Base-by-base conservation (phyloP, 1,284 basidiomycete species). In the Peniophora sp. region DNA sequence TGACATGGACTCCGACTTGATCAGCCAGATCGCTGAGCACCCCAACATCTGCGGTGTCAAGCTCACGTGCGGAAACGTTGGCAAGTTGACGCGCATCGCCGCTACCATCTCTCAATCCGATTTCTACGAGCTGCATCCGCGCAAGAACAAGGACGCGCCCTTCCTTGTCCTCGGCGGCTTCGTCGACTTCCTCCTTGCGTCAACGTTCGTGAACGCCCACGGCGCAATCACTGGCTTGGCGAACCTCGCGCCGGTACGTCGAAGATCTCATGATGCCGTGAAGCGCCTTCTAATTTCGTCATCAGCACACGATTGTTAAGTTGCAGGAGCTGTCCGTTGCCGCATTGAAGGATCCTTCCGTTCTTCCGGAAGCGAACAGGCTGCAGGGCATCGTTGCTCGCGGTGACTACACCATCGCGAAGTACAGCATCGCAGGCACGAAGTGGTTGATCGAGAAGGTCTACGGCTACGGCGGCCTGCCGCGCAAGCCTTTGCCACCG, bases 21-120 rank as follows among this genome's bases (percentile, higher is more conserved):
- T 96, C 60, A 78, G 78, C 17, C 85, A 92, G 58, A 79, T 96
- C 48, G 90, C 90, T 22, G 80, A 83, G 54, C 82, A 78, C 60
- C 76, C 86, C 35, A 90, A 90, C 61, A 68, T 85, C 36, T 84
- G 79, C 61, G 92, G 92, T 27, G 85, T 93, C 54, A 96, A 95
- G 68, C 77, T 94, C 57, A 94, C 91, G 82, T 88, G 92, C 62
- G 91, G 89, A 41, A 88, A 88, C 56, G 88, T 96, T 53, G 92
- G 92, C 51, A 96, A 96, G 69, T 76, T 94, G 58, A 89, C 87
- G 22, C 79, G 92, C 52, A 86, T 96, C 57, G 82, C 84, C 43
- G 81, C 81, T 27, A 74, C 75, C 3, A 80, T 91, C 5, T 76
- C 83, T 17, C 68, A 73, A n/a, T 60, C 76, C 2, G 67, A 71